These are phyloP conservation scores for Discostella stelligeroides DNA, from an alignment of 108 stramenopile species.

Conservation along the genomic window DNA sequence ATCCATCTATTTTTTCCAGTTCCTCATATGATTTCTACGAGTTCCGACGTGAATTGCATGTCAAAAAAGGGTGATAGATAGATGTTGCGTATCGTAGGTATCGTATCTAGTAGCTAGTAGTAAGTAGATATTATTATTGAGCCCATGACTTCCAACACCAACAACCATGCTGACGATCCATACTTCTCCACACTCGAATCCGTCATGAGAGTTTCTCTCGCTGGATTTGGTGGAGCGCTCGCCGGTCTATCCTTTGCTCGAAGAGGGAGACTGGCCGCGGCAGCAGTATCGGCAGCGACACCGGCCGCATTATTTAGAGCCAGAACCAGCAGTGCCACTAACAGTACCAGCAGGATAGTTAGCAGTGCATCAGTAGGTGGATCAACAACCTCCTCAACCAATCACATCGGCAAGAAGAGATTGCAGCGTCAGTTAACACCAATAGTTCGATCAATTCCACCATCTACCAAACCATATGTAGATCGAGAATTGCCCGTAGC, in stretches of 20 bases:
- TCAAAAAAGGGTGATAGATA: too few relatives aligned
- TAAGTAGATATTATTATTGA: too few relatives aligned
- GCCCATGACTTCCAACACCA: too few relatives aligned
- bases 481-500: conserved; percentile 46
- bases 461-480: conserved; percentile 10
- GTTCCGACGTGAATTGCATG: too few relatives aligned
- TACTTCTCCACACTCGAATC: conserved; percentile 54
- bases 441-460: conserved; percentile 19
- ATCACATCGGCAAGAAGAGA: conserved; percentile 2
- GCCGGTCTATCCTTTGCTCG: conserved; percentile 67
- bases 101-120: too few relatives aligned
- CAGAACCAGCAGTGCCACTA: background rate
- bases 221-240: conserved; percentile 70
- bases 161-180: background rate
- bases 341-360: background rate
- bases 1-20: too few relatives aligned
- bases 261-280: conserved; percentile 16
- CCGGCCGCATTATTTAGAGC: background rate
- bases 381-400: background rate
- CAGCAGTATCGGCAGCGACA: background rate
- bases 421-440: conserved; percentile 12
- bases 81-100: too few relatives aligned
- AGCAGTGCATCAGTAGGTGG: background rate
- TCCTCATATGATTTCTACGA: too few relatives aligned
- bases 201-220: conserved; percentile 57